Evolutionary conservation across 331 rosid species (phyloP).

Genomic region (Telfairia occidentalis): DNA sequence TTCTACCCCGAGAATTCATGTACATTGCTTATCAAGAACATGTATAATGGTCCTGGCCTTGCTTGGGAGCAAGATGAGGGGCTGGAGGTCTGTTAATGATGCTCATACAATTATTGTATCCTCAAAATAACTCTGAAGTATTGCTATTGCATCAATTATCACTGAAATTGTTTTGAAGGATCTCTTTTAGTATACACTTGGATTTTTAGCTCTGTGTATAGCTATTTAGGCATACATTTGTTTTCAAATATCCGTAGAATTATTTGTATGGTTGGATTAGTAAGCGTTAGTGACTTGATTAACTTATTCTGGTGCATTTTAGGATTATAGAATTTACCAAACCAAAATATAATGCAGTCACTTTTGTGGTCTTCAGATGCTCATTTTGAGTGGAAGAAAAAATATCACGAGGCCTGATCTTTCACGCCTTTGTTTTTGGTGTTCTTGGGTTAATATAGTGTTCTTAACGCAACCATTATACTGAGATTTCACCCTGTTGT

Average conservation of each 20-base stretch:
- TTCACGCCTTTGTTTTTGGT: neutral
- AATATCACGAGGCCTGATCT: neutral
- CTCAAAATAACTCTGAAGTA: constrained; percentile 16
- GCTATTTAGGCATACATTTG: neutral
- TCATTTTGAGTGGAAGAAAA: neutral
- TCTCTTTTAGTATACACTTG: neutral
- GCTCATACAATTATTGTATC: constrained; percentile 55
- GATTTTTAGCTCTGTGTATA: neutral
- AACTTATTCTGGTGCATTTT: neutral
- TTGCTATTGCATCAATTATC: neutral
- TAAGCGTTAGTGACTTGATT: neutral
- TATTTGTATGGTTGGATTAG: neutral
- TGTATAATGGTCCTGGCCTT: constrained; percentile 94
- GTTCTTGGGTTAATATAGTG: neutral
- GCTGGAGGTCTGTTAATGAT: constrained; percentile 97
- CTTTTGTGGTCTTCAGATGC: neutral
- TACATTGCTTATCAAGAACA: constrained; percentile 76
- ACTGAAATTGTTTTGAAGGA: neutral
- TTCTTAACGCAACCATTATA: neutral
- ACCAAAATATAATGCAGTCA: neutral
- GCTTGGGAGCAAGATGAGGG: constrained; percentile 95
- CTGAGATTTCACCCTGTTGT: neutral
- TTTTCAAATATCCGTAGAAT: neutral
- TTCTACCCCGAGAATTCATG: constrained; percentile 66
- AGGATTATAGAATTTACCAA: neutral